Conservation (phyloP, 208 protist genomes). For the Leishmania gerbilli region DNA sequence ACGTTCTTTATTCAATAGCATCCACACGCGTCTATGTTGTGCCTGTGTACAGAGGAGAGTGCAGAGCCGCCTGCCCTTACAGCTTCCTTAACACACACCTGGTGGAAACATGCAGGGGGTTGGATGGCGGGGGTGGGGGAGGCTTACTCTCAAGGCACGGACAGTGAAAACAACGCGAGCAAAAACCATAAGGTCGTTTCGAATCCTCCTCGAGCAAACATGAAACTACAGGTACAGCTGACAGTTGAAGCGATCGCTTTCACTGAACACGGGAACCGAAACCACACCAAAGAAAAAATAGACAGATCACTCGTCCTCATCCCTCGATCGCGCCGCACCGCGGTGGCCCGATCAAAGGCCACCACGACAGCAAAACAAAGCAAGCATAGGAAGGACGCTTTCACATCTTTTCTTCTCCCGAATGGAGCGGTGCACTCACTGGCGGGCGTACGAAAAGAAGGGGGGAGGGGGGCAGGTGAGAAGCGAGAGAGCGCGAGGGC, state of each 20-base stretch:
- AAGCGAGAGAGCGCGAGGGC: neutral
- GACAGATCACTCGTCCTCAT: neutral
- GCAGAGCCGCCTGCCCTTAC: neutral
- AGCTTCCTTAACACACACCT: neutral
- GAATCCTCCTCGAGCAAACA: neutral
- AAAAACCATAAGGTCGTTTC: neutral
- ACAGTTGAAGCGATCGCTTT: too few relatives aligned
- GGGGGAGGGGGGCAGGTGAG: neutral
- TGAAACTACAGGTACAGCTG: neutral
- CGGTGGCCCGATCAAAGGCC: neutral
- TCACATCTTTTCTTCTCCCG: too few relatives aligned
- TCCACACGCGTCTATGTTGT: neutral
- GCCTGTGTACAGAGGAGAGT: neutral
- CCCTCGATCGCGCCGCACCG: neutral
- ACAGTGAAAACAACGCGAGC: neutral
- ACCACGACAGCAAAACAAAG: neutral
- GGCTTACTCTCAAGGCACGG: neutral
- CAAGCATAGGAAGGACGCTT: neutral
- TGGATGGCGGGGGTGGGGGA: neutral
- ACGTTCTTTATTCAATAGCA: neutral
- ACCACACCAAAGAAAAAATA: neutral
- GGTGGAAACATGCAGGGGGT: neutral
- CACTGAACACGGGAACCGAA: neutral
- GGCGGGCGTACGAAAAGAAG: neutral
- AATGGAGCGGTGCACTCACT: neutral